Conservation (phyloP, 2,329 filamentous ascomycete species). For the Tolypocladium sp. region DNA sequence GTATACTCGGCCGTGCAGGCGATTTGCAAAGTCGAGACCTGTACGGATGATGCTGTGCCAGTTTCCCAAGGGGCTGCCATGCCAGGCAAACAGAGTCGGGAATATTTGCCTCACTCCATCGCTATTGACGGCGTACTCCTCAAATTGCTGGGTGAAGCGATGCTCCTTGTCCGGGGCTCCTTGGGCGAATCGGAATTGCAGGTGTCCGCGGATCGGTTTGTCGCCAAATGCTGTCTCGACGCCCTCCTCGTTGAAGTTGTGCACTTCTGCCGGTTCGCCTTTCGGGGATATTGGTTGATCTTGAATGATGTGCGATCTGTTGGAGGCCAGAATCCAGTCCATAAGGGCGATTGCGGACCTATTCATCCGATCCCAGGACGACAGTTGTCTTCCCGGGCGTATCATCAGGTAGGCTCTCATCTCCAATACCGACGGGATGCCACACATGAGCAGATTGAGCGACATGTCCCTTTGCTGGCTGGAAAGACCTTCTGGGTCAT, state of each 20-base stretch:
- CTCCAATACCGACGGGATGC: conserved; percentile 50
- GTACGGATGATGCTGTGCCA: conserved; percentile 88
- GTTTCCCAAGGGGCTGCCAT: conserved; percentile 67
- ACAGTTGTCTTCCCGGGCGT: conserved; percentile 29
- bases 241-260: too few relatives aligned
- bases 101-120: conserved; percentile 25
- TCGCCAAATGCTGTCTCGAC: neutral
- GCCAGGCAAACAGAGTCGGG: conserved; percentile 78
- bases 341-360: conserved; percentile 59
- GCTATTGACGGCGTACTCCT: conserved; percentile 23
- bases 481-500: conserved; percentile 14
- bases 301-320: conserved; percentile 76
- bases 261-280: too few relatives aligned
- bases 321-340: conserved; percentile 84
- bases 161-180: conserved; percentile 82
- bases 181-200: conserved; percentile 83
- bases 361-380: conserved; percentile 45
- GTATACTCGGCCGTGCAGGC: conserved; percentile 56
- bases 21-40: conserved; percentile 63
- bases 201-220: conserved; percentile 34
- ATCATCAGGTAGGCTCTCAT: conserved; percentile 42
- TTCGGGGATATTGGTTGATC: conserved; percentile 27
- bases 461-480: conserved; percentile 2
- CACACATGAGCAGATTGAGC: conserved; percentile 40
- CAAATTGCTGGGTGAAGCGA: conserved; percentile 57